phyloP scores from a whole-genome alignment of 768 basidiomycete genomes.

The Podaxis mareebaensis region DNA sequence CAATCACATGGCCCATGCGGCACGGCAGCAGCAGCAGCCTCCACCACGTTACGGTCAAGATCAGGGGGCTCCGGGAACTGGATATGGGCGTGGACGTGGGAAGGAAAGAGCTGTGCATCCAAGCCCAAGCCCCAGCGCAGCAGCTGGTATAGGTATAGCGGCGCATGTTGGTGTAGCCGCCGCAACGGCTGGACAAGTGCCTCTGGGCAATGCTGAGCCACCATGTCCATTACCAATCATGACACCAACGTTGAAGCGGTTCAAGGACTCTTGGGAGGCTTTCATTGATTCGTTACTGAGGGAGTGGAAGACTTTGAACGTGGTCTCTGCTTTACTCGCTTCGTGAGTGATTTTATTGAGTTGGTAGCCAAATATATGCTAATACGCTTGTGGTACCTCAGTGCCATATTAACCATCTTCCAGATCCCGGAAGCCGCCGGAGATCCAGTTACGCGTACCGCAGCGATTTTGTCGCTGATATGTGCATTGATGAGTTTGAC shows the following conservation, averaged over 20 bases:
- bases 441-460: slow-evolving; percentile 63
- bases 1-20: not conserved
- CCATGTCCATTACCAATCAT: slow-evolving; percentile 56
- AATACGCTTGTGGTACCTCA: slow-evolving; percentile 23
- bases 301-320: slow-evolving; percentile 77
- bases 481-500: slow-evolving; percentile 70
- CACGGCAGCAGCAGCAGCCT: slow-evolving; percentile 4
- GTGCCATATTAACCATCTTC: slow-evolving; percentile 71
- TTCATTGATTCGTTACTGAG: slow-evolving; percentile 69
- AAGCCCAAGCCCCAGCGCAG: not conserved
- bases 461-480: slow-evolving; percentile 63
- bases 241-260: slow-evolving; percentile 63
- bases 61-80: not conserved
- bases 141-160: not conserved
- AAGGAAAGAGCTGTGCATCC: not conserved
- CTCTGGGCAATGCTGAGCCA: slow-evolving; percentile 47
- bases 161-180: slow-evolving; percentile 17
- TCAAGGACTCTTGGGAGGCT: slow-evolving; percentile 68
- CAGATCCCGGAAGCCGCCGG: slow-evolving; percentile 53
- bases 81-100: not conserved
- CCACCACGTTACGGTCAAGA: not conserved
- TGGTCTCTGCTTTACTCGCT: slow-evolving; percentile 64
- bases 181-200: slow-evolving; percentile 22
- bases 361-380: not conserved
- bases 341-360: slow-evolving; percentile 32